phyloP scores from a whole-genome alignment of 1,139 yeast genomes.

The Saccharomyces hybrid region DNA sequence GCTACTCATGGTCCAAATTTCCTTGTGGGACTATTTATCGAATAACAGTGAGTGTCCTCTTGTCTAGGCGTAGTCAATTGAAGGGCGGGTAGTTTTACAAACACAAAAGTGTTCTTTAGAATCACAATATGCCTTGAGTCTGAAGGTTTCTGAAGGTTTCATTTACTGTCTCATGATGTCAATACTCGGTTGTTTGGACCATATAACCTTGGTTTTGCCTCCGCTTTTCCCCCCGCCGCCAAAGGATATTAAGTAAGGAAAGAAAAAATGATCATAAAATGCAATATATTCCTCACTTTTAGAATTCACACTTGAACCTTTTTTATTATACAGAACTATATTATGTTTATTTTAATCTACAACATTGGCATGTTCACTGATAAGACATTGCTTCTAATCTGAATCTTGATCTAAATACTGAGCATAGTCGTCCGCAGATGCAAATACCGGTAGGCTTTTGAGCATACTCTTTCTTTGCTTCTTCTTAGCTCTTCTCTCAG shows the following conservation, averaged over 20 bases:
- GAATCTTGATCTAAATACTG: constrained; percentile 61
- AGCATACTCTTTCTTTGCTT: constrained; percentile 49
- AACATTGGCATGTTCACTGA: not conserved
- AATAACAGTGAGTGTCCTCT: not conserved
- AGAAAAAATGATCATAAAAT: not conserved
- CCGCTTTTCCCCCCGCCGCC: not conserved
- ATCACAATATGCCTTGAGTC: too few relatives aligned
- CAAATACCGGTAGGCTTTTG: constrained; percentile 73
- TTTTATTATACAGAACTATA: not conserved
- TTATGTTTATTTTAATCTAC: not conserved
- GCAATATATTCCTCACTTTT: not conserved
- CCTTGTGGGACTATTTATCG: not conserved
- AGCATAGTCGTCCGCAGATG: constrained; percentile 84
- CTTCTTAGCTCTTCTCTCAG: constrained; percentile 32
- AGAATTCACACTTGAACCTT: not conserved
- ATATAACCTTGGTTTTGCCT: too few relatives aligned
- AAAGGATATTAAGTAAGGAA: not conserved
- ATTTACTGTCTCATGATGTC: too few relatives aligned
- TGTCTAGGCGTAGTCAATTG: not conserved
- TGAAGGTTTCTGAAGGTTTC: too few relatives aligned
- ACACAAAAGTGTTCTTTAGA: too few relatives aligned
- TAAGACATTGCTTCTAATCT: constrained; percentile 30
- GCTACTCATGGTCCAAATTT: not conserved
- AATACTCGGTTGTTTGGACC: too few relatives aligned
- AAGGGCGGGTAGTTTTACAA: too few relatives aligned